Base-by-base conservation (phyloP, 116 monocot genomes). In the Cymodocea nodosa region DNA sequence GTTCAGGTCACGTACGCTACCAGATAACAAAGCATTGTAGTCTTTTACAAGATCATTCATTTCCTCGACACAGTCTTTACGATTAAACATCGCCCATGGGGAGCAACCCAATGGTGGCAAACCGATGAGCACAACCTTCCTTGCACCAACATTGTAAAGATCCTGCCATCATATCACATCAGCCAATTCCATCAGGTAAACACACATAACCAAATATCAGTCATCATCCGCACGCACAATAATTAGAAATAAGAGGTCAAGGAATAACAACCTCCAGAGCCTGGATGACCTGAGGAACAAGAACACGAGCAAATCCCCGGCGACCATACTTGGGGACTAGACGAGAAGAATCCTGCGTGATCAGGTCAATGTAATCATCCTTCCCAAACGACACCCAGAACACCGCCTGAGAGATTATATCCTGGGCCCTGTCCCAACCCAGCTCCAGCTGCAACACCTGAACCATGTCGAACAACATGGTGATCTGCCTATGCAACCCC, bases 341-440 rank as follows among this genome's bases (percentile, higher is more conserved):
- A 18, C 16, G 62, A 13, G 60, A 66, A 20, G 77, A 52, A 10
- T 70, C 77, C 62, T 36, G 68, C 15, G 37, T 15, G 56, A 86
- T 59, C 23, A 80, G 48, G 30, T 60, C 69, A 34, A 68, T 22
- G 64, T 77, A 79, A 50, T 80, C 86, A 53, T 86, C 80, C 39
- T 69, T 64, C 52, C 83, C 86, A 61, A 86, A 86, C 13, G 86
- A 86, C 15, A 86, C 34, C 52, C 74, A 48, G 67, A 83, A 80
- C 15, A 86, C 61, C 15, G 76, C 63, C 23, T 68, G 30, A 30
- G 73, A 57, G 16, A 22, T 14, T 11, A 62, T 36, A 4, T 71
- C 66, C 40, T 17, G 24, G 18, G 50, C 56, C 34, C 15, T 48
- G 13, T 57, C 7, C 16, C 50, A 51, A 1, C 78, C 75, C 39